Conservation (phyloP, 805 yeast genomes). For the Lipomyces starkeyi region DNA sequence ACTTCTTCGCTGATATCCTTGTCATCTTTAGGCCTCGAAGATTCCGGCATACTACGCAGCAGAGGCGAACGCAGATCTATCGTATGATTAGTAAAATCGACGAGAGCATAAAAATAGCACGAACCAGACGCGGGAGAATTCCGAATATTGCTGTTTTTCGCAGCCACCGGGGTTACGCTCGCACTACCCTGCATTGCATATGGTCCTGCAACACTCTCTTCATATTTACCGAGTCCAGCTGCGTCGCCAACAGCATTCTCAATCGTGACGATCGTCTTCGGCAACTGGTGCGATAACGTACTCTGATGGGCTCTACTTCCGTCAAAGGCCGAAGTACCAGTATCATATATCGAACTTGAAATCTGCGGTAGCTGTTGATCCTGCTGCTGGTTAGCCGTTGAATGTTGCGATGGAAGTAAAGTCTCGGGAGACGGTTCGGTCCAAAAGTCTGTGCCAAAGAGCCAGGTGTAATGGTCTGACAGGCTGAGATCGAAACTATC, state of each 20-base stretch:
- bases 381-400: background rate
- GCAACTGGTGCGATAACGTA: background rate
- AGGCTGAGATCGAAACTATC: conserved; percentile 37
- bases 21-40: conserved; percentile 8
- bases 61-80: conserved; percentile 12
- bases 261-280: background rate
- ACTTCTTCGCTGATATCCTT: conserved; percentile 22
- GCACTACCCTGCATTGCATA: background rate
- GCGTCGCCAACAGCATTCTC: background rate
- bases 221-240: background rate
- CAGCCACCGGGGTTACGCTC: conserved; percentile 15
- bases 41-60: background rate
- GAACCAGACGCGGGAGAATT: conserved; percentile 22
- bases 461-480: conserved; percentile 43
- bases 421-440: conserved; percentile 26
- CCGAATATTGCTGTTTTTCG: conserved; percentile 20
- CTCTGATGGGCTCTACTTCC: conserved; percentile 1
- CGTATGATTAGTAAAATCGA: background rate
- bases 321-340: background rate
- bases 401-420: conserved; percentile 1
- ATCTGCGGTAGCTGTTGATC: conserved; percentile 1
- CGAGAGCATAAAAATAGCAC: background rate
- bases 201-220: background rate
- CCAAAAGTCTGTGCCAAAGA: conserved; percentile 41
- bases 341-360: background rate